These are phyloP conservation scores for Neurospora intermedia DNA, from an alignment of 495 filamentous ascomycete species.

Conservation along the genomic window DNA sequence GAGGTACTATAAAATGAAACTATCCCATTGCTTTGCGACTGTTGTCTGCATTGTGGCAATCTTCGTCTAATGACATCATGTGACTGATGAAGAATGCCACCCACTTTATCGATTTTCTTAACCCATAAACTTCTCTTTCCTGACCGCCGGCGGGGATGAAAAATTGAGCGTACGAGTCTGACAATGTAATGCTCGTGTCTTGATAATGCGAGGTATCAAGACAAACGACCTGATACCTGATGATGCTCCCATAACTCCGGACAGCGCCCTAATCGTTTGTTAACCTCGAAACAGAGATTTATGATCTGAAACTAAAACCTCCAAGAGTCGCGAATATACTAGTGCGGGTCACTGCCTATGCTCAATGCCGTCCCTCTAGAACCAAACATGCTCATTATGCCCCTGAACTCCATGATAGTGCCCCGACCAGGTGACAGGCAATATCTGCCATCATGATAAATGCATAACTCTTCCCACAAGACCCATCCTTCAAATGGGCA, in stretches of 20 bases:
- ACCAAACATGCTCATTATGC: neutral
- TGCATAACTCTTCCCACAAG: neutral
- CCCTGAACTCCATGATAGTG: neutral
- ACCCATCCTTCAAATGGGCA: neutral
- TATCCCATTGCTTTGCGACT: neutral
- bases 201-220: neutral
- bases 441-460: neutral
- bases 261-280: neutral
- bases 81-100: neutral
- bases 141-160: neutral
- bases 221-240: neutral
- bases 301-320: neutral
- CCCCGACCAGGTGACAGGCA: neutral
- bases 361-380: neutral
- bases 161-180: neutral
- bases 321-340: neutral
- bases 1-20: neutral
- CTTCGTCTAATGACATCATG: neutral
- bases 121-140: neutral
- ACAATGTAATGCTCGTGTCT: neutral
- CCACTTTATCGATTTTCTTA: too few species aligned
- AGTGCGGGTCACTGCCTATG: neutral
- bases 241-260: neutral
- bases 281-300: neutral
- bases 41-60: neutral